A percentile compares a stretch with the other conserved stretches of the same genome.
Evolutionary conservation across 2,329 filamentous ascomycete species (phyloP).

Genomic region (Zymoseptoria ardabiliae): DNA sequence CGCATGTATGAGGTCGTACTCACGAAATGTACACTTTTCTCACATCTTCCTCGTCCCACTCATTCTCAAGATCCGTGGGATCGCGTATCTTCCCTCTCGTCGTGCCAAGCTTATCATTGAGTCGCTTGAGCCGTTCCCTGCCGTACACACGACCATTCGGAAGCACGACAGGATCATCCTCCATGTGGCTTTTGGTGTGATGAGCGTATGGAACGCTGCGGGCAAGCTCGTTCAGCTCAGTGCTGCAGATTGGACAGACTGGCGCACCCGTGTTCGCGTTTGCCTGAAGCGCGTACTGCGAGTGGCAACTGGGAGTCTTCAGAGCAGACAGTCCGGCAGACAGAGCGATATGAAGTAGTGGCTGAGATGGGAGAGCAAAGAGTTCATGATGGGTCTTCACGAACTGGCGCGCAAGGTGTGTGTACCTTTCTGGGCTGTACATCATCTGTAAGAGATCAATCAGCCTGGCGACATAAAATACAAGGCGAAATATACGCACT

Average conservation of each 20-base stretch:
- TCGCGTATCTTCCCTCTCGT: conserved; percentile 63
- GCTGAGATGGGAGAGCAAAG: conserved; percentile 71
- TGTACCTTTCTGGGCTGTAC: conserved; percentile 69
- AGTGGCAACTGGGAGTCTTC: conserved; percentile 91
- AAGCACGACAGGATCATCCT: conserved; percentile 75
- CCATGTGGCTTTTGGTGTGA: conserved; percentile 88
- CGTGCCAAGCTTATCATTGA: conserved; percentile 73
- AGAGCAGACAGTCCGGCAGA: conserved; percentile 87
- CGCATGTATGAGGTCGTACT: conserved; percentile 3
- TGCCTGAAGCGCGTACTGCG: conserved; percentile 51
- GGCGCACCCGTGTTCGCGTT: conserved; percentile 58
- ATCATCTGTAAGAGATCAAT: conserved; percentile 50
- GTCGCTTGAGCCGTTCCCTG: conserved; percentile 61
- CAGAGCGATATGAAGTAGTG: conserved; percentile 83
- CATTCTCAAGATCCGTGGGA: conserved; percentile 56
- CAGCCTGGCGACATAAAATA: neutral
- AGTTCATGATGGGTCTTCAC: conserved; percentile 79
- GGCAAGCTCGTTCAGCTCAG: conserved; percentile 87
- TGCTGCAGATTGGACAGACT: conserved; percentile 92
- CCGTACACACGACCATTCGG: conserved; percentile 86
- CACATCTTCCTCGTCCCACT: conserved; percentile 55
- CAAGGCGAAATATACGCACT: conserved; percentile 32
- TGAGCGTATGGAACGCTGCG: conserved; percentile 86
- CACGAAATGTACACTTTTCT: conserved; percentile 89
- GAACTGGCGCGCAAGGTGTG: conserved; percentile 69